phyloP scores from a whole-genome alignment of 768 basidiomycete species.

The Termitomyces sp. region DNA sequence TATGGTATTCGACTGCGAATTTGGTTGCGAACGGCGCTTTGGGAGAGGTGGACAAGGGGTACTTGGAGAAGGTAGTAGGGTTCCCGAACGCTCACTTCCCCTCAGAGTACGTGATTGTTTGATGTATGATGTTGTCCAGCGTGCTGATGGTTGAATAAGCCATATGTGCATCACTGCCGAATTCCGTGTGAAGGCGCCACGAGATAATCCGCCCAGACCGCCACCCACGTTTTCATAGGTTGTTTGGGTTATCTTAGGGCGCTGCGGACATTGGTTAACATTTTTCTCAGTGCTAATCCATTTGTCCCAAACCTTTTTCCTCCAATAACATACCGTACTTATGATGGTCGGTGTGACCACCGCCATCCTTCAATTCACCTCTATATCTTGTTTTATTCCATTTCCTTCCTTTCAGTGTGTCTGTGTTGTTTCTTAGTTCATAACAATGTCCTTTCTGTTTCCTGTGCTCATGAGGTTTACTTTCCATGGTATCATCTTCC shows the following conservation, averaged over 20 bases:
- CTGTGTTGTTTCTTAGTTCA: conserved; percentile 7
- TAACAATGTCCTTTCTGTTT: conserved; percentile 7
- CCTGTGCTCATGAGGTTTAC: neutral
- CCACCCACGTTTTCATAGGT: conserved; percentile 19
- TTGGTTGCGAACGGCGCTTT: conserved; percentile 78
- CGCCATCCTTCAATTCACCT: conserved; percentile 1
- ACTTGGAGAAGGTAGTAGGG: conserved; percentile 87
- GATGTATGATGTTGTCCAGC: neutral
- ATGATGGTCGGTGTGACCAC: conserved; percentile 6
- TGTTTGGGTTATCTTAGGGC: conserved; percentile 9
- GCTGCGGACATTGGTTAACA: conserved; percentile 12
- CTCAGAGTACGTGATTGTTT: conserved; percentile 70
- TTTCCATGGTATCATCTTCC: neutral
- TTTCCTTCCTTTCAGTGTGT: neutral
- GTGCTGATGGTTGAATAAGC: conserved; percentile 21
- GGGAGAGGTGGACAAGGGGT: conserved; percentile 78
- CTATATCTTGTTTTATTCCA: conserved; percentile 14
- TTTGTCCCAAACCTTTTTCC: neutral
- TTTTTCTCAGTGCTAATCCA: conserved; percentile 6
- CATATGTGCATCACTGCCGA: conserved; percentile 69
- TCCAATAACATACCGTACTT: conserved; percentile 9
- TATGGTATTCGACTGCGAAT: conserved; percentile 81
- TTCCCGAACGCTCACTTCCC: conserved; percentile 98
- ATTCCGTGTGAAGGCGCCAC: conserved; percentile 75
- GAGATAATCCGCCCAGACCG: conserved; percentile 30